phyloP scores from a whole-genome alignment of 179 eudicot species.

The Camellia oleifera region DNA sequence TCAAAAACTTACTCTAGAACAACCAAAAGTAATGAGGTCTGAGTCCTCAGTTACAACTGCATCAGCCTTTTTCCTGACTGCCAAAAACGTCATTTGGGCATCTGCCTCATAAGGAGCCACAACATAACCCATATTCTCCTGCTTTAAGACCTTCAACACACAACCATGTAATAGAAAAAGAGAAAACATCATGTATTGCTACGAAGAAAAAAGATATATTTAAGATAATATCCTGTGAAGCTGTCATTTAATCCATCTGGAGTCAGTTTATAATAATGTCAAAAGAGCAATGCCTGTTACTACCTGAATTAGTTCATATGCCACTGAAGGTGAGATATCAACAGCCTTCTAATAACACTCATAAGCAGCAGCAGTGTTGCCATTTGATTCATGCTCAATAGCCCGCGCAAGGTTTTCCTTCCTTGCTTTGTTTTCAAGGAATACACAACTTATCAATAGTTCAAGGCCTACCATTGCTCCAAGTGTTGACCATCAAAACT shows the following conservation, averaged over 20 bases:
- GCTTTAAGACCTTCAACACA: constrained; percentile 63
- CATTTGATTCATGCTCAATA: constrained; percentile 84
- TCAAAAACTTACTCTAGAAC: constrained; percentile 73
- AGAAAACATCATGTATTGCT: background rate
- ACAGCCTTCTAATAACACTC: constrained; percentile 94
- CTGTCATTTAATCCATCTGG: background rate
- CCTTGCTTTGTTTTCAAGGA: constrained; percentile 56
- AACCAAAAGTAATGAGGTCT: constrained; percentile 92
- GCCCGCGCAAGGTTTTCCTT: constrained; percentile 93
- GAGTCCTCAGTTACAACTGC: constrained; percentile 97
- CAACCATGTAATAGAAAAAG: constrained; percentile 13
- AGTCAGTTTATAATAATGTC: background rate
- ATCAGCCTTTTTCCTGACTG: constrained; percentile 74
- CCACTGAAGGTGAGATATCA: constrained; percentile 84
- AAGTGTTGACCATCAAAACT: background rate
- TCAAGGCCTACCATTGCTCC: background rate
- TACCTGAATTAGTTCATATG: constrained; percentile 88
- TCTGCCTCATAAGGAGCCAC: constrained; percentile 99
- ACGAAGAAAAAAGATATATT: background rate
- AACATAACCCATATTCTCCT: constrained; percentile 62
- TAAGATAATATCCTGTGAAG: background rate
- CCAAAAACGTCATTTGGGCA: constrained; percentile 96
- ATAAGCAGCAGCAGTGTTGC: constrained; percentile 81
- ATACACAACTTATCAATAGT: background rate
- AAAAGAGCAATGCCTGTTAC: background rate